Evolutionary conservation across 2,329 filamentous ascomycete genomes (phyloP).

Genomic region (Epicoccum sorghinum): DNA sequence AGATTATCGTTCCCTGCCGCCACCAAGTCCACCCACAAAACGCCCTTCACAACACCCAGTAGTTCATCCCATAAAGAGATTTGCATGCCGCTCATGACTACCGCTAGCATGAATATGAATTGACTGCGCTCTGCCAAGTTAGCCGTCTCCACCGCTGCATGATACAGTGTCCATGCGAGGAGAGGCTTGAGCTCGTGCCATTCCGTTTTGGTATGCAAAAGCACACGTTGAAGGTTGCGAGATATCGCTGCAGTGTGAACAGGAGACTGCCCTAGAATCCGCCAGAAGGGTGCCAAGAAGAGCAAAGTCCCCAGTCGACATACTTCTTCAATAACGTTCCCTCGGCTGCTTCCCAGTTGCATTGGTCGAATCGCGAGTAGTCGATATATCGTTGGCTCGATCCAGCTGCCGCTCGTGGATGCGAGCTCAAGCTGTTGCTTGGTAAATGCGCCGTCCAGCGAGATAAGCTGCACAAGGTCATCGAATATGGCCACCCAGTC

Average conservation of each 20-base stretch:
- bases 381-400: constrained; percentile 35
- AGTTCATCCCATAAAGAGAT: constrained; percentile 30
- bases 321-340: constrained; percentile 36
- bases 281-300: constrained; percentile 37
- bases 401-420: constrained; percentile 34
- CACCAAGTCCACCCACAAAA: constrained; percentile 40
- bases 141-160: constrained; percentile 34
- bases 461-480: constrained; percentile 33
- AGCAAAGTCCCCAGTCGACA: constrained; percentile 38
- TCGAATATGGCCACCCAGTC: constrained; percentile 41
- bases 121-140: constrained; percentile 32
- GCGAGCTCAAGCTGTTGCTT: constrained; percentile 30
- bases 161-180: constrained; percentile 36
- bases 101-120: constrained; percentile 35
- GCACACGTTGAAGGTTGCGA: constrained; percentile 27
- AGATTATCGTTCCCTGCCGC: constrained; percentile 30
- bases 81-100: constrained; percentile 31
- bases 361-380: constrained; percentile 35
- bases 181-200: constrained; percentile 39
- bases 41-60: constrained; percentile 32
- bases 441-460: constrained; percentile 32
- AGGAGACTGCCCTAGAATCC: constrained; percentile 30
- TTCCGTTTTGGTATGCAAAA: constrained; percentile 30
- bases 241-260: constrained; percentile 34
- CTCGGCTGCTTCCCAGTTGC: constrained; percentile 15